Base-by-base conservation (phyloP, 1,139 yeast genomes). In the Yamadazyma epiphylla region DNA sequence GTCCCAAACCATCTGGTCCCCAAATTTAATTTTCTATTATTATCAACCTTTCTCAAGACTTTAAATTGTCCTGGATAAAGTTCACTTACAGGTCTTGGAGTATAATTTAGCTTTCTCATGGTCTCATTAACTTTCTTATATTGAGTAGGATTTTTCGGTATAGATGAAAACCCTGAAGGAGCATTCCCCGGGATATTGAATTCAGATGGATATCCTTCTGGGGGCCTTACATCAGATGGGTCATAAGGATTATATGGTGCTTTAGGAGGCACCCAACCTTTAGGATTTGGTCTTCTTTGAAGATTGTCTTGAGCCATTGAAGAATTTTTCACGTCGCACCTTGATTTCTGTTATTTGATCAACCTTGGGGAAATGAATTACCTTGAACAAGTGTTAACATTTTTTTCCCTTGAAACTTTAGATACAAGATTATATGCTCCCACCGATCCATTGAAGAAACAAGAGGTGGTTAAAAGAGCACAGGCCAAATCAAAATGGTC, bases 201-300 rank as follows among this genome's bases (percentile, higher is more conserved):
- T 52, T 85, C 95, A 9, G 89, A 80, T 1, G 95, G 95, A 42
- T 85, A 85, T 2, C 95, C 94, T 49, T 77, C 79, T 0, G 94
- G 74, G 0, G 95, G 95, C 30, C 95, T 64, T 22, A 64, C 53
- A 51, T 85, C 95, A 0, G 74, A 58, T 0, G 91, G 84, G 50
- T 85, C 95, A 49, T 80, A 85, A 3, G 95, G 95, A 44, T 85
- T 85, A 51, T 84, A 86, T 0, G 91, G 91, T 2, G 89, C 91
- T 40, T 71, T 74, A 4, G 94, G 94, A 2, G 80, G 85, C 0
- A 72, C 72, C 94, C 94, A 84, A 0, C 91, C 91, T 12, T 75
- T 74, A 2, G 94, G 94, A 46, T 84, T 80, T 3, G 94, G 86
- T 37, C 88, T 62, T 62, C 94, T 67, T 25, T 45, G 39, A 3